These are phyloP conservation scores for Massarina eburnea DNA, from an alignment of 2,329 filamentous ascomycete species.

Conservation along the genomic window DNA sequence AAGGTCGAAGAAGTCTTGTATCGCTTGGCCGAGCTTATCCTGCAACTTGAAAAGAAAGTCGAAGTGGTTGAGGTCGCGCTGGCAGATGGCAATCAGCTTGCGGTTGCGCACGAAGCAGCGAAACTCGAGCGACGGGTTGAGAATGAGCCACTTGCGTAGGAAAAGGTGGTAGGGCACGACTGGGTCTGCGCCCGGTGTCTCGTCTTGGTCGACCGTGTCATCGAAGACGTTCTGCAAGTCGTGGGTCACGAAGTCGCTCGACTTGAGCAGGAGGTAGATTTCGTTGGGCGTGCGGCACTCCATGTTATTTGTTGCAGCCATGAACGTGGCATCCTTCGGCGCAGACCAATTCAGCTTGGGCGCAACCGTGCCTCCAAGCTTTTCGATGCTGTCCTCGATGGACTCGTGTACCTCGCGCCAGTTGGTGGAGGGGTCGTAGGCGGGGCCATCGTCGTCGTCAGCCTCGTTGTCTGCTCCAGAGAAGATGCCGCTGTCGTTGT, in stretches of 20 bases:
- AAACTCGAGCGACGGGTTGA: conserved; percentile 91
- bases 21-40: conserved; percentile 65
- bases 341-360: conserved; percentile 98
- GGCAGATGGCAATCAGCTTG: conserved; percentile 77
- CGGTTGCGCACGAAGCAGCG: conserved; percentile 89
- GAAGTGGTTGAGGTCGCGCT: conserved; percentile 89
- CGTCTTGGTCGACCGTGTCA: conserved; percentile 54
- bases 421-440: conserved; percentile 61
- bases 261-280: conserved; percentile 90
- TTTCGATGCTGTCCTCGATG: conserved; percentile 75
- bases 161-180: conserved; percentile 76
- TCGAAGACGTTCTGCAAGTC: conserved; percentile 94
- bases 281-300: conserved; percentile 88
- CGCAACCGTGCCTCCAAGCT: conserved; percentile 81
- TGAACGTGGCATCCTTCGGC: conserved; percentile 95
- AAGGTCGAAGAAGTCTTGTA: conserved; percentile 75
- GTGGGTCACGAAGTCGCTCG: conserved; percentile 90
- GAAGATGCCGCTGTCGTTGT: conserved; percentile 56
- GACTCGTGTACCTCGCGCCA: conserved; percentile 73
- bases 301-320: conserved; percentile 82
- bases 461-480: conserved; percentile 48
- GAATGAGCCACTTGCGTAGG: conserved; percentile 81
- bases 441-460: conserved; percentile 58
- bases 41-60: conserved; percentile 74
- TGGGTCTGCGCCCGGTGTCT: conserved; percentile 17